phyloP scores from a whole-genome alignment of 805 yeast genomes.

The Cyberlindnera sargentensis region DNA sequence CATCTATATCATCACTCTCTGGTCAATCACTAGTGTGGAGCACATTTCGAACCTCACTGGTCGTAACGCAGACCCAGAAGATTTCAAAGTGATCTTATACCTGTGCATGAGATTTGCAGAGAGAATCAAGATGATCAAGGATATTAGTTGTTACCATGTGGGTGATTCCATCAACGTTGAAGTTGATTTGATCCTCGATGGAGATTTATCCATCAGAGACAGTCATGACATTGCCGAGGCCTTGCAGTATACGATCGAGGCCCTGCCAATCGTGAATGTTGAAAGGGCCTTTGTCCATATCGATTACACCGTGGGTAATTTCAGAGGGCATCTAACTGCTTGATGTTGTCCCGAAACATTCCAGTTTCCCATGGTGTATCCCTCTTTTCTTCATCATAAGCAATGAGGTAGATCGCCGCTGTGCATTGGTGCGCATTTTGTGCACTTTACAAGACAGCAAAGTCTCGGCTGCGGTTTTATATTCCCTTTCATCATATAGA shows the following conservation, averaged over 20 bases:
- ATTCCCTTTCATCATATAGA: too few relatives aligned
- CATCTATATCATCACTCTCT: slow-evolving; percentile 51
- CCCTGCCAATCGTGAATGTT: slow-evolving; percentile 65
- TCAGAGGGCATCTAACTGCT: slow-evolving; percentile 28
- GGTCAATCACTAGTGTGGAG: slow-evolving; percentile 60
- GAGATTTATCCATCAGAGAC: slow-evolving; percentile 48
- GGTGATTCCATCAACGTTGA: slow-evolving; percentile 75
- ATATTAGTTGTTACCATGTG: slow-evolving; percentile 66
- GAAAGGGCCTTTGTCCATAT: slow-evolving; percentile 80
- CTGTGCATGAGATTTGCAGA: slow-evolving; percentile 64
- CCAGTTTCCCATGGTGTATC: too few relatives aligned
- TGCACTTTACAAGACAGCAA: not conserved
- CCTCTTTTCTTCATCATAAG: too few relatives aligned
- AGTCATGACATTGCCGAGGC: slow-evolving; percentile 79
- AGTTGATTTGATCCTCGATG: slow-evolving; percentile 59
- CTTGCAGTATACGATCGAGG: slow-evolving; percentile 71
- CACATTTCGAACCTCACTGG: slow-evolving; percentile 75
- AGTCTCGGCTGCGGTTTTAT: not conserved
- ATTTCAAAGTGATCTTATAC: slow-evolving; percentile 61
- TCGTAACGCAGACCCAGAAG: slow-evolving; percentile 54
- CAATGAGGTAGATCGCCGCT: not conserved
- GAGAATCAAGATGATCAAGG: slow-evolving; percentile 55
- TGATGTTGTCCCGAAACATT: too few relatives aligned
- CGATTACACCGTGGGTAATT: slow-evolving; percentile 44
- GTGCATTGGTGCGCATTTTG: not conserved